Base-by-base conservation (phyloP, 768 basidiomycete genomes). In the Tephrocybe rancida region DNA sequence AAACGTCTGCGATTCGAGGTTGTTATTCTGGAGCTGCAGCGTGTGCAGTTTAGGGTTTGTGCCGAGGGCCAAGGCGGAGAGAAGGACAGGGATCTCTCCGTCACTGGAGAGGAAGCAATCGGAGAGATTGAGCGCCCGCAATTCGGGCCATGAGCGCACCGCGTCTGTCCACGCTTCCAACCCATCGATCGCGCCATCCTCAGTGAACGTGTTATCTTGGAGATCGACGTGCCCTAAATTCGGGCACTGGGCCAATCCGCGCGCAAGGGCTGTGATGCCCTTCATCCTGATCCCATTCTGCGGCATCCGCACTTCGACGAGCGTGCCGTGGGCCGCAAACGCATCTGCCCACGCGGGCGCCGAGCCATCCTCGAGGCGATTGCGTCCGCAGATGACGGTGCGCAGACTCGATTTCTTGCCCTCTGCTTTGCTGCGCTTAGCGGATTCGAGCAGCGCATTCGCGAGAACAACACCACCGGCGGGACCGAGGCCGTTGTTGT, bases 221-320 rank as follows among this genome's bases (percentile, higher is more conserved):
- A 99, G 73, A 77, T 99, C 95, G 63, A 99, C 81, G 58, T 85
- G 73, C 63, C 85, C 76, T 47, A 99, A 74, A 37, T 77, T 72
- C 2, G 77, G 72, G 67, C 87, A 89, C 51, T 85, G 77, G 11
- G 84, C 69, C 27, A 99, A 70, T 3, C 95, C 96, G 21, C 70
- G 66, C 5, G 92, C 90, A 21, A 99, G 82, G 10, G 84, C 82
- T 8, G 80, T 80, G 64, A 96, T 89, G 3, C 97, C 97, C 53
- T 88, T 87, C 86, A 92, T 92, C 58, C 94, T 81, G 62, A 99
- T 98, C 4, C 96, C 97, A 64, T 99, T 98, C 77, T 98, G 95
- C n/a, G 92, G 90, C 86, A 98, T 88, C 53, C 90, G 82, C 26
- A 98, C 88, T 59, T 97, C 92, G 48, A 76, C 76, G 27, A 99